A percentile compares a stretch with the other conserved stretches of the same genome.
phyloP scores from a whole-genome alignment of 306 rosid genomes.

The Acacia confusa region DNA sequence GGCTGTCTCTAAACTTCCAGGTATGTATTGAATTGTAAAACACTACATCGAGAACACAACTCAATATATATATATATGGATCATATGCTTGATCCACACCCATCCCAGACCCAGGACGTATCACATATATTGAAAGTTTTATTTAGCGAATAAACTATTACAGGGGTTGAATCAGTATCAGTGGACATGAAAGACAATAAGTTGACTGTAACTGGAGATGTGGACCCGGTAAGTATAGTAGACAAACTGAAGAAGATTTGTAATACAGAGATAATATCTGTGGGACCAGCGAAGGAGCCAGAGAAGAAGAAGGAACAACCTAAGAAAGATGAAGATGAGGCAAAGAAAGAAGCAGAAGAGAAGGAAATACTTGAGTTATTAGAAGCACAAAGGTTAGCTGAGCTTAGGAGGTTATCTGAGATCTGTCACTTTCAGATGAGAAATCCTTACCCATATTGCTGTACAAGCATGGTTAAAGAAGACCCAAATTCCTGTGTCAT shows the following conservation, averaged over 20 bases:
- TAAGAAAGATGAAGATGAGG: not conserved
- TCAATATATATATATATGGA: not conserved
- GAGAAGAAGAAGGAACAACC: constrained; percentile 44
- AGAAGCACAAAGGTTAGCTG: not conserved
- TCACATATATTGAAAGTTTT: not conserved
- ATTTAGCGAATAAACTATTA: not conserved
- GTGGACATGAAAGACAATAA: constrained; percentile 54
- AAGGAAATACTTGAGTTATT: not conserved
- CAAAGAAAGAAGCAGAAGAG: not conserved
- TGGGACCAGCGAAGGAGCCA: constrained; percentile 47
- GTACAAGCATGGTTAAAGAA: not conserved
- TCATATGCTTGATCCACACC: not conserved
- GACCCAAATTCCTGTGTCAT: not conserved
- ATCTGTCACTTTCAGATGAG: not conserved
- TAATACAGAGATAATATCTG: constrained; percentile 39
- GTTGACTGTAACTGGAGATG: constrained; percentile 51
- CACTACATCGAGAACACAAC: not conserved
- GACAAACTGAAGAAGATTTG: constrained; percentile 56
- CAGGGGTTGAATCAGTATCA: constrained; percentile 54
- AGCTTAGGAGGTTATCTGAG: not conserved
- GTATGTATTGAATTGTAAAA: not conserved
- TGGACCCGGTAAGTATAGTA: constrained; percentile 57
- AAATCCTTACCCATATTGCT: not conserved
- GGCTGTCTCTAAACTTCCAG: constrained; percentile 13
- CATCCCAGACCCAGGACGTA: not conserved